Base-by-base conservation (phyloP, 2,329 filamentous ascomycete genomes). In the Diaporthe australafricana region DNA sequence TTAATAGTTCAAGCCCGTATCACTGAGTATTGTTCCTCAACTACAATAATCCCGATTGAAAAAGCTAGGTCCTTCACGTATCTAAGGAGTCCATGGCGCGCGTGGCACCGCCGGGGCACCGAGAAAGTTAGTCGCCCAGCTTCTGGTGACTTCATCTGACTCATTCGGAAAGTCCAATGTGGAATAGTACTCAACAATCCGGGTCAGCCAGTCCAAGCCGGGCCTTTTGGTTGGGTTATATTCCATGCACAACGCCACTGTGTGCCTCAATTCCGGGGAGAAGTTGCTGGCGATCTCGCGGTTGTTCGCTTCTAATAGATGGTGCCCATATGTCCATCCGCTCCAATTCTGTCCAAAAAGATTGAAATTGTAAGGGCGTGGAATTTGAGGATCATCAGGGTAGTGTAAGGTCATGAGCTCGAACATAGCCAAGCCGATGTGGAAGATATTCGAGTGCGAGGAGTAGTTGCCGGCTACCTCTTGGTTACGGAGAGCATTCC, bases 271-370 rank as follows among this genome's bases (percentile, higher is more conserved):
- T 17, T 57, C 40, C 11, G 55, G 27, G 2, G 42, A 60, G 40
- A 25, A 57, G 2, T 32, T 20, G 17, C 20, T 20, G 30, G n/a
- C 17, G 5, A 57, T 5, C 8, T 35, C n/a, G 5, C 22, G 35
- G 35, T 70, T 38, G 5, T 70, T 17, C 42, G 42, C 30, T 20
- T 17, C 27, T 6, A 62, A 25, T 5, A 70, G 30, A n/a, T 57
- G 27, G 12, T 60, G 56, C 20, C 68, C 68, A 30, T 62, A 62
- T 8, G 68, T 70, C 68, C 55, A 70, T 3, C 68, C 55, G 17
- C 30, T 25, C 7, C 62, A 3, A 2, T 9, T 25, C 12, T 42
- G 17, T 8, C 56, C 35, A 9, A n/a, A n/a, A 25, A 62, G n/a
- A 2, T 3, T 17, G 45, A 62, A 40, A 1, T 30, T 7, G 45